Percentiles rank a stretch among this genome's conserved stretches.
These are phyloP conservation scores for Scedosporium boydii DNA, from an alignment of 2,329 filamentous ascomycete species.

Conservation along the genomic window DNA sequence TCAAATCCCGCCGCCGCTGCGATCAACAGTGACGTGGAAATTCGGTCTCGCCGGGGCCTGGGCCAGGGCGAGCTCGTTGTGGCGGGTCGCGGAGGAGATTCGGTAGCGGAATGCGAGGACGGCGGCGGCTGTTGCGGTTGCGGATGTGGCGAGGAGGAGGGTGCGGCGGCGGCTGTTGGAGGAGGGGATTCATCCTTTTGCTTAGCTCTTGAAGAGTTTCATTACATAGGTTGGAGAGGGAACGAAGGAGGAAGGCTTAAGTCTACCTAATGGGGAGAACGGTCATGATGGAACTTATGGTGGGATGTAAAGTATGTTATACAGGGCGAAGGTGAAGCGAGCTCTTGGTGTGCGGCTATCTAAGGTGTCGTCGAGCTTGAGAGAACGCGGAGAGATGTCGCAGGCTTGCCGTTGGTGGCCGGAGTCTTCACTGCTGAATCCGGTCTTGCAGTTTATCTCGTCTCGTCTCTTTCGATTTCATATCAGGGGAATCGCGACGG, in stretches of 20 bases:
- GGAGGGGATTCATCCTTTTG: no score
- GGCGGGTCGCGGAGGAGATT: conserved; percentile 20
- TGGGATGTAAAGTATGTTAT: background rate
- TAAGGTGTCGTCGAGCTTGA: background rate
- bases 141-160: conserved; percentile 10
- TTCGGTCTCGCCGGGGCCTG: conserved; percentile 20
- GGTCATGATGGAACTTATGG: background rate
- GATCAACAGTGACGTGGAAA: conserved; percentile 41
- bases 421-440: background rate
- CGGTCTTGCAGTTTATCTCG: no score
- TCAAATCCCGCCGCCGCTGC: conserved; percentile 37
- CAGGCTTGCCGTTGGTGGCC: background rate
- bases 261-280: background rate
- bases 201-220: background rate
- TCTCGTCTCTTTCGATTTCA: background rate
- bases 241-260: background rate
- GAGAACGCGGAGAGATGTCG: no score
- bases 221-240: background rate
- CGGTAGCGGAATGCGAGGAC: conserved; percentile 18
- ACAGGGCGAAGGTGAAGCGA: background rate
- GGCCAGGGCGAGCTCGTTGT: conserved; percentile 30
- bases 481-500: background rate
- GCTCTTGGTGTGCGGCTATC: background rate
- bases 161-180: conserved; percentile 21
- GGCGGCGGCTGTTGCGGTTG: conserved; percentile 16